Evolutionary conservation across 768 basidiomycete species (phyloP).

Genomic region (Lyophyllum semitale): DNA sequence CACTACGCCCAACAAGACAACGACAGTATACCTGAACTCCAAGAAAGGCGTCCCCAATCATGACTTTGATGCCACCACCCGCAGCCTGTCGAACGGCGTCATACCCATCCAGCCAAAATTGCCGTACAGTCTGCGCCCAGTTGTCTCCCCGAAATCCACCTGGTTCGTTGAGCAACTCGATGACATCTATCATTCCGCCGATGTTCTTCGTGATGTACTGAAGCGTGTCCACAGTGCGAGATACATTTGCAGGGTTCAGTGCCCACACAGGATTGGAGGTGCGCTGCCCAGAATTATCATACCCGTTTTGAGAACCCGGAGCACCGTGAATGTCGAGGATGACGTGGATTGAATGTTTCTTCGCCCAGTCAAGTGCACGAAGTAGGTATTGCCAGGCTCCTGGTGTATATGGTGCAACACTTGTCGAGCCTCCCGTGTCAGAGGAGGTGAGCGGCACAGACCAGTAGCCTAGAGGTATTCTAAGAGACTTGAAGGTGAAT

Average conservation of each 20-base stretch:
- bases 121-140: constrained; percentile 45
- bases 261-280: constrained; percentile 61
- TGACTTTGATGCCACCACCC: constrained; percentile 52
- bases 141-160: constrained; percentile 50
- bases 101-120: constrained; percentile 66
- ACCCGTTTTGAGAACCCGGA: constrained; percentile 66
- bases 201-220: constrained; percentile 53
- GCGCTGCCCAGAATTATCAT: constrained; percentile 75
- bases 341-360: constrained; percentile 59
- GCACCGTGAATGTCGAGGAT: constrained; percentile 80
- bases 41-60: constrained; percentile 75
- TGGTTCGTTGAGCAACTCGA: constrained; percentile 74
- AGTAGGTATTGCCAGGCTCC: constrained; percentile 75
- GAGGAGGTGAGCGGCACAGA: constrained; percentile 66
- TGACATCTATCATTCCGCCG: constrained; percentile 58
- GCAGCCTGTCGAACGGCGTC: constrained; percentile 51
- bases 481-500: constrained; percentile 21
- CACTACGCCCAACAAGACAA: not conserved
- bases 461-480: constrained; percentile 78
- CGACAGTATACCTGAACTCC: constrained; percentile 46
- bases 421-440: constrained; percentile 47
- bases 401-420: constrained; percentile 53
- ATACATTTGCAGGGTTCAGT: constrained; percentile 45
- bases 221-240: constrained; percentile 60
- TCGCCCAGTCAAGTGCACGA: constrained; percentile 65